A percentile compares a stretch with the other conserved stretches of the same genome.
These are phyloP conservation scores for Aspergillus sp. DNA, from an alignment of 2,329 filamentous ascomycete genomes.

Conservation along the genomic window DNA sequence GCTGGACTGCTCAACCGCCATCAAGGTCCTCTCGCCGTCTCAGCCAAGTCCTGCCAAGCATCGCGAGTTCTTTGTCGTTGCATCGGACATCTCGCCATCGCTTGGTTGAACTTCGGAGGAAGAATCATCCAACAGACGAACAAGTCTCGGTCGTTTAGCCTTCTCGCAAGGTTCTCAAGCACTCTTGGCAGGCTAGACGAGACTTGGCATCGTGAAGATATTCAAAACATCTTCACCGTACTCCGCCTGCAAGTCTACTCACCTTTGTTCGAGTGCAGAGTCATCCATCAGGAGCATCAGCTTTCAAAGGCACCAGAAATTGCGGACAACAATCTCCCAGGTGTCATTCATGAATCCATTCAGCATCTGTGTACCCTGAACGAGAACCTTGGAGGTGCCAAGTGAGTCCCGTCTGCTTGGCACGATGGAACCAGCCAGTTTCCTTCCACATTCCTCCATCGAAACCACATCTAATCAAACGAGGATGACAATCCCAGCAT, in stretches of 20 bases:
- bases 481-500: not conserved
- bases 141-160: no score
- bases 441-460: not conserved
- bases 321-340: no score
- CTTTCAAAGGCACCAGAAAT: not conserved
- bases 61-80: not conserved
- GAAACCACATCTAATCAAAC: not conserved
- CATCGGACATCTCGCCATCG: no score
- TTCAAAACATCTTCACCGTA: not conserved
- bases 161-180: slow-evolving; percentile 17
- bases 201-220: slow-evolving; percentile 10
- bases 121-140: no score
- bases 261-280: not conserved
- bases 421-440: slow-evolving; percentile 2
- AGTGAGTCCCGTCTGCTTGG: slow-evolving; percentile 16
- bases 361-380: not conserved
- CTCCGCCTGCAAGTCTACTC: not conserved
- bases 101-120: no score
- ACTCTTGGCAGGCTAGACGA: slow-evolving; percentile 10
- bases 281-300: not conserved
- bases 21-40: not conserved
- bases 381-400: slow-evolving; percentile 23
- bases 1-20: not conserved
- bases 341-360: not conserved
- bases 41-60: not conserved